These are phyloP conservation scores for Graphilbum fragrans DNA, from an alignment of 2,329 filamentous ascomycete species.

Conservation along the genomic window DNA sequence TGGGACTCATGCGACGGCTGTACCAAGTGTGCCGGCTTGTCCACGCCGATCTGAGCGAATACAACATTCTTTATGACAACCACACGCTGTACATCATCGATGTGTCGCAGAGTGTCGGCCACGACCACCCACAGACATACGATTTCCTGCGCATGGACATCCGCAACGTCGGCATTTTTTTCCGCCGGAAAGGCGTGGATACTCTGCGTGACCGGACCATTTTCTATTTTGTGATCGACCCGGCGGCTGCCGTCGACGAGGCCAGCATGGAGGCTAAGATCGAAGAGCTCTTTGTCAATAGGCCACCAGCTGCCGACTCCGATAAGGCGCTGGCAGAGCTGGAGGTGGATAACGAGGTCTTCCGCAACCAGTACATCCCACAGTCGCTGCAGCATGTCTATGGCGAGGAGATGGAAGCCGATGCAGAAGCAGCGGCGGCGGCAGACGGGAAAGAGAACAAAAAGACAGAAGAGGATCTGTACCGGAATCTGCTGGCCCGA, in stretches of 20 bases:
- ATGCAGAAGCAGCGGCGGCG: slow-evolving; percentile 1
- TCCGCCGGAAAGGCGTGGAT: slow-evolving; percentile 73
- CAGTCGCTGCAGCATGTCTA: slow-evolving; percentile 94
- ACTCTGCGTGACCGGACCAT: slow-evolving; percentile 66
- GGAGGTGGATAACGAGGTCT: slow-evolving; percentile 81
- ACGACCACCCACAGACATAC: slow-evolving; percentile 82
- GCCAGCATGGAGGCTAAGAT: slow-evolving; percentile 46
- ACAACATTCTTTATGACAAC: slow-evolving; percentile 88
- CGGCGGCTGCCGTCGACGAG: slow-evolving; percentile 42
- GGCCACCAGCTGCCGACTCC: slow-evolving; percentile 27
- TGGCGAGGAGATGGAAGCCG: slow-evolving; percentile 73
- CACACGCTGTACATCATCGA: slow-evolving; percentile 85
- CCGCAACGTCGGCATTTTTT: slow-evolving; percentile 93
- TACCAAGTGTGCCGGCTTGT: slow-evolving; percentile 88
- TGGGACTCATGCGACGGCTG: slow-evolving; percentile 83
- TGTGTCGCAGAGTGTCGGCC: slow-evolving; percentile 93
- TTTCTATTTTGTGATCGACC: slow-evolving; percentile 69
- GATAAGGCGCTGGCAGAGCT: slow-evolving; percentile 22
- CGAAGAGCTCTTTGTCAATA: slow-evolving; percentile 52
- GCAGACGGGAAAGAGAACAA: slow-evolving; percentile 54
- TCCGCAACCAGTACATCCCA: slow-evolving; percentile 91
- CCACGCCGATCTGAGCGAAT: slow-evolving; percentile 94
- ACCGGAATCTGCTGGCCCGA: slow-evolving; percentile 71
- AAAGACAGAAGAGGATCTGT: slow-evolving; percentile 41
- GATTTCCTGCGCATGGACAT: slow-evolving; percentile 98